phyloP scores from a whole-genome alignment of 768 basidiomycete species.

The Crassisporium funariophilum region DNA sequence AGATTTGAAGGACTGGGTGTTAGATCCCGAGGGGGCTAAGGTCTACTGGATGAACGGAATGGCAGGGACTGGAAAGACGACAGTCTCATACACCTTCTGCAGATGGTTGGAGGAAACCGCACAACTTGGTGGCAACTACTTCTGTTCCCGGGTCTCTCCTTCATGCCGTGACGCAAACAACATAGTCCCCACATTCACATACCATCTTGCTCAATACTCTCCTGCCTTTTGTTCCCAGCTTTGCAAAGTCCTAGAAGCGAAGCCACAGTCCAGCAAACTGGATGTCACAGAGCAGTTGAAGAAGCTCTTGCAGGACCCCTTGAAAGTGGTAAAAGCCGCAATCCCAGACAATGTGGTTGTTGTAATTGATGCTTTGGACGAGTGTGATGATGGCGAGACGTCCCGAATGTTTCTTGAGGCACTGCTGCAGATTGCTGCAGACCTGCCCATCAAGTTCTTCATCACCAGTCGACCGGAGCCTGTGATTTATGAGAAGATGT shows the following conservation, averaged over 20 bases:
- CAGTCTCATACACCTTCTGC: conserved; percentile 22
- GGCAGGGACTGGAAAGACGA: conserved; percentile 15
- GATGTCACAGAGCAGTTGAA: conserved; percentile 3
- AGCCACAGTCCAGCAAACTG: too few relatives aligned
- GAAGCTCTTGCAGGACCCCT: not conserved
- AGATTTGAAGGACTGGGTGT: conserved; percentile 8
- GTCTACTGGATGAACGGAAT: conserved; percentile 13
- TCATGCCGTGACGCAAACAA: not conserved
- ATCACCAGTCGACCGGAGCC: conserved; percentile 17
- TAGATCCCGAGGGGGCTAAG: not conserved
- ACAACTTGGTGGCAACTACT: conserved; percentile 41
- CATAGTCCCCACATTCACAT: conserved; percentile 9
- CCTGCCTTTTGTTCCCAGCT: not conserved
- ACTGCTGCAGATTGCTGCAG: conserved; percentile 14
- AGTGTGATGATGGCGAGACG: conserved; percentile 14
- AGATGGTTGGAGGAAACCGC: conserved; percentile 39
- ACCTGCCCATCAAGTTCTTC: conserved; percentile 28
- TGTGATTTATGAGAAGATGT: conserved; percentile 4
- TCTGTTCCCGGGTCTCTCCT: conserved; percentile 9
- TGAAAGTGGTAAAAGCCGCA: not conserved
- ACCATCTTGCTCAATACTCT: conserved; percentile 1
- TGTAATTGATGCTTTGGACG: conserved; percentile 30
- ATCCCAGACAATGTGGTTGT: conserved; percentile 9
- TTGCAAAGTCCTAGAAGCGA: not conserved
- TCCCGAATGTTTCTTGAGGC: conserved; percentile 23